Percentiles rank a stretch among this genome's conserved stretches.
Conservation (phyloP, 169 alveolate genomes). For the Perkinsus olseni region DNA sequence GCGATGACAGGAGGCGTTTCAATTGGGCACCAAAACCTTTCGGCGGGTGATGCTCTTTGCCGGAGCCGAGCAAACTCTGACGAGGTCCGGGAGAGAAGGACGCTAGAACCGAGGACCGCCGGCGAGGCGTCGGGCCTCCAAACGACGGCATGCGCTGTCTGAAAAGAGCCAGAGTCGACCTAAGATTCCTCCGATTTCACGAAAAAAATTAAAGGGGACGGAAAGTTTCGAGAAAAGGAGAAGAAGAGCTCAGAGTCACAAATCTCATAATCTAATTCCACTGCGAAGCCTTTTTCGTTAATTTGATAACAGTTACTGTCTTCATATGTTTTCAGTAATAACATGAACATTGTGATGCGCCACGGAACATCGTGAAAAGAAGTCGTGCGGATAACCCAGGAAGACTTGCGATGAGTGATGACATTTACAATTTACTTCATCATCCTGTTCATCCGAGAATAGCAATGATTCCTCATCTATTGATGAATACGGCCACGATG, state of each 20-base stretch:
- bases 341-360: neutral
- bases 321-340: neutral
- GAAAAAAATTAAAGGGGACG: neutral
- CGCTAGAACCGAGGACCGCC: neutral
- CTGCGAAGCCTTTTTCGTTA: neutral
- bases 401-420: too few relatives aligned
- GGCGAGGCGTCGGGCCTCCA: neutral
- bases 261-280: neutral
- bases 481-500: too few relatives aligned
- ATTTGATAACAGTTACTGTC: neutral
- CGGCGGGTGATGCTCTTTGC: neutral
- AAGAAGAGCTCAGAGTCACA: neutral
- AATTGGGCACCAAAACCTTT: neutral
- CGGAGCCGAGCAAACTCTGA: neutral
- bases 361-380: neutral
- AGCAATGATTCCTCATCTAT: too few relatives aligned
- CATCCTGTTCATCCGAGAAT: too few relatives aligned
- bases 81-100: neutral
- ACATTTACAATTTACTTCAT: too few relatives aligned
- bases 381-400: neutral
- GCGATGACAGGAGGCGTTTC: neutral
- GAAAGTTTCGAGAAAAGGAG: too few relatives aligned
- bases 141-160: neutral
- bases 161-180: neutral
- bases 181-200: neutral